Conservation (phyloP, 805 yeast species). For the Vanderwaltozyma tropicalis region DNA sequence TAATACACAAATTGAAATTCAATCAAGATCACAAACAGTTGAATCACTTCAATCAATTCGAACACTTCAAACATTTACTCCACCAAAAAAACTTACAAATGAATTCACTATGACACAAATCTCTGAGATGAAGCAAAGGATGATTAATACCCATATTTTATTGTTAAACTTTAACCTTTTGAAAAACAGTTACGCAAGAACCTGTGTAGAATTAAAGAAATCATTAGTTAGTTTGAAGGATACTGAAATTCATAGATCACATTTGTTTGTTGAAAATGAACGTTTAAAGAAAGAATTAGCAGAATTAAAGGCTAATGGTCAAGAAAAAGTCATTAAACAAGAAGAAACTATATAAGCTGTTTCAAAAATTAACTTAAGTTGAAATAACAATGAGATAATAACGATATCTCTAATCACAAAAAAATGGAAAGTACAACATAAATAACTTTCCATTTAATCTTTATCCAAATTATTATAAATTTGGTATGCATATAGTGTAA, state of each 20-base stretch:
- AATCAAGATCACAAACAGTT: no score
- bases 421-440: no score
- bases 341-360: background rate
- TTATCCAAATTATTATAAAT: background rate
- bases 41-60: background rate
- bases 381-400: background rate
- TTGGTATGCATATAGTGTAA: background rate
- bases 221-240: conserved; percentile 27
- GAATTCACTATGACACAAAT: conserved; percentile 25
- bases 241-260: conserved; percentile 31
- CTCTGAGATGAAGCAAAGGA: conserved; percentile 24
- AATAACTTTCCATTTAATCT: no score
- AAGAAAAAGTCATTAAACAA: background rate
- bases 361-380: background rate
- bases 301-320: conserved; percentile 5
- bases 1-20: no score
- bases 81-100: conserved; percentile 18
- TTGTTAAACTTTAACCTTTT: conserved; percentile 25
- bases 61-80: background rate
- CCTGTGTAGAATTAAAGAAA: conserved; percentile 27
- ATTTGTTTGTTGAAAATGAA: conserved; percentile 30
- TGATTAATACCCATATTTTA: conserved; percentile 26
- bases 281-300: conserved; percentile 23
- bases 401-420: no score
- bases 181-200: conserved; percentile 27